phyloP scores from a whole-genome alignment of 129 eudicot genomes.

The Pseudognaphalium luteoalbum region DNA sequence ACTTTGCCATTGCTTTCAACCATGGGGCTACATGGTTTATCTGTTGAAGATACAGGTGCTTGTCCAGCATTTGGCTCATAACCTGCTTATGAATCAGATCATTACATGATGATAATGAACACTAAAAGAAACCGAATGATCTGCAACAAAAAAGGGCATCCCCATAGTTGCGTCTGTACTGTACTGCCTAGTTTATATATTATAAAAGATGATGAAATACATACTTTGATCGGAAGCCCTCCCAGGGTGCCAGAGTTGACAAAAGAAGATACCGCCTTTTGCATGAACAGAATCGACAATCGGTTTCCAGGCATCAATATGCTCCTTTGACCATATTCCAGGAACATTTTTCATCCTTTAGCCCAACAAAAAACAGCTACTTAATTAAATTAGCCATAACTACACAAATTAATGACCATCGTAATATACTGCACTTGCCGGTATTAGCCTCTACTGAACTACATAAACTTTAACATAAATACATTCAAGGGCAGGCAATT shows the following conservation, averaged over 20 bases:
- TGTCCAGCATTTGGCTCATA: constrained; percentile 33
- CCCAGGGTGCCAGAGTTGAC: constrained; percentile 66
- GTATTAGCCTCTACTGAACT: background rate
- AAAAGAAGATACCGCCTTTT: constrained; percentile 55
- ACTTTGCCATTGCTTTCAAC: constrained; percentile 6
- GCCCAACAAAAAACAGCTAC: constrained; percentile 3
- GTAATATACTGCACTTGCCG: too few species aligned
- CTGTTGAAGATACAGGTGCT: constrained; percentile 43
- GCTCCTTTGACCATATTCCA: constrained; percentile 55
- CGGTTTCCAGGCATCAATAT: constrained; percentile 19
- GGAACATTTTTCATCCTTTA: constrained; percentile 27
- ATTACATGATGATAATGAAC: background rate
- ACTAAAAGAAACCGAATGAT: background rate
- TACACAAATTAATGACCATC: background rate
- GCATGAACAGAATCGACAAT: constrained; percentile 49
- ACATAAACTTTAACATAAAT: too few species aligned
- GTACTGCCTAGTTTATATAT: too few species aligned
- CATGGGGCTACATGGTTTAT: constrained; percentile 33
- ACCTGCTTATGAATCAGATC: constrained; percentile 16
- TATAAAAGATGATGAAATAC: constrained; percentile 1
- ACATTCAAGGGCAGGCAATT: background rate
- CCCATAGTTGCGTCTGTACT: too few species aligned
- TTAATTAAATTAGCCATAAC: background rate
- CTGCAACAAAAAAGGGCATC: background rate
- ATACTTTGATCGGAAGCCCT: constrained; percentile 18